Conservation (phyloP, 1,284 basidiomycete species). For the Psilocybe mexicana region DNA sequence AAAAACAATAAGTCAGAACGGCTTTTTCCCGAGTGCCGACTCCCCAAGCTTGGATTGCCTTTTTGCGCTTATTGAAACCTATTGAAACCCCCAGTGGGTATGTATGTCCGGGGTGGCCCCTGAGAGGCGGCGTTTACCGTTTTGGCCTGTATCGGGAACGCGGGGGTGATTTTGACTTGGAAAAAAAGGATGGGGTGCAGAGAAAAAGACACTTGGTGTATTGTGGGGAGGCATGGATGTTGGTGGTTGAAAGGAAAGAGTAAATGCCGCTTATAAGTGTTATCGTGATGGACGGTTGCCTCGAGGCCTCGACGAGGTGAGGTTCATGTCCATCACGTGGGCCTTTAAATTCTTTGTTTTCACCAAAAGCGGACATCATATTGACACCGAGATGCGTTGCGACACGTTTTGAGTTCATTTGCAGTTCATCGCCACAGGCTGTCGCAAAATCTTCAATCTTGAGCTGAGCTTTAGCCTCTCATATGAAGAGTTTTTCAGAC, state of each 20-base stretch:
- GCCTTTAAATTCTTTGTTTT: too few species aligned
- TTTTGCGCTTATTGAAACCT: conserved; percentile 12
- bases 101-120: conserved; percentile 4
- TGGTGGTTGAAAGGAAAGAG: conserved; percentile 7
- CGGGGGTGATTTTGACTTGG: background rate
- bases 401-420: too few species aligned
- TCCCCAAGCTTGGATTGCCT: background rate
- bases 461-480: too few species aligned
- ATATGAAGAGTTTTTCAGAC: too few species aligned
- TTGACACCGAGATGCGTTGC: too few species aligned
- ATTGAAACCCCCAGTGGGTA: background rate
- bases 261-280: conserved; percentile 1
- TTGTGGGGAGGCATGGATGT: background rate
- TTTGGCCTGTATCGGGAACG: background rate
- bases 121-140: conserved; percentile 12
- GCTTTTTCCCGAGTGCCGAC: background rate
- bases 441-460: too few species aligned
- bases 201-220: background rate
- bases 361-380: too few species aligned
- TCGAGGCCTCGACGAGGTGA: conserved; percentile 11
- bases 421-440: too few species aligned
- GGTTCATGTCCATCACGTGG: too few species aligned
- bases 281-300: conserved; percentile 19
- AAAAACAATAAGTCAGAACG: background rate
- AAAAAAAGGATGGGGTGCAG: background rate